Conservation (phyloP, 352 stramenopile species). For the Phytophthora pistaciae region DNA sequence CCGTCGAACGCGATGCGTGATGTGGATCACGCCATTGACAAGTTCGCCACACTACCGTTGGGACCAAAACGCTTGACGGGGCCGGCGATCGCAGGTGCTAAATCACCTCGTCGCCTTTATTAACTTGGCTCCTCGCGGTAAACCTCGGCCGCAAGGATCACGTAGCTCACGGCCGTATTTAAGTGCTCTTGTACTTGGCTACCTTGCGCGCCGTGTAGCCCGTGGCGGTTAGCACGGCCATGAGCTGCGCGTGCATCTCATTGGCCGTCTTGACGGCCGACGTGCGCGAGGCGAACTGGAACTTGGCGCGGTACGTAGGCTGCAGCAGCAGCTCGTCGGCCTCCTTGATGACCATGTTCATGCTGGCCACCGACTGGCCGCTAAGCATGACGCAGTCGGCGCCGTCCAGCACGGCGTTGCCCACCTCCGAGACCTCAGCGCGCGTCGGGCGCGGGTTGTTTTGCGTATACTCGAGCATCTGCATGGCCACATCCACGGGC, state of each 20-base stretch:
- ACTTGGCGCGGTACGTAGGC: slow-evolving; percentile 59
- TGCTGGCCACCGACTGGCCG: slow-evolving; percentile 89
- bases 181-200: slow-evolving; percentile 85
- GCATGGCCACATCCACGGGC: slow-evolving; percentile 88
- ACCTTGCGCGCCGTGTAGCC: slow-evolving; percentile 86
- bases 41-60: too few relatives aligned
- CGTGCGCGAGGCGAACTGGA: slow-evolving; percentile 68
- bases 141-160: too few relatives aligned
- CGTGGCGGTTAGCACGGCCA: slow-evolving; percentile 88
- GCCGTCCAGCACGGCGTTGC: slow-evolving; percentile 89
- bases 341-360: slow-evolving; percentile 95
- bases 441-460: slow-evolving; percentile 88
- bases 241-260: slow-evolving; percentile 85
- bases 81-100: too few relatives aligned
- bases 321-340: slow-evolving; percentile 81
- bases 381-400: slow-evolving; percentile 91
- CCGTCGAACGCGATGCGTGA: too few relatives aligned
- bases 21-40: too few relatives aligned
- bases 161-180: too few relatives aligned
- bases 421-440: slow-evolving; percentile 89
- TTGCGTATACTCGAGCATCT: slow-evolving; percentile 92
- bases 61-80: too few relatives aligned
- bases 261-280: slow-evolving; percentile 87
- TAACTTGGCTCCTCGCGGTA: too few relatives aligned
- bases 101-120: too few relatives aligned